These are phyloP conservation scores for Lactarius akahatsu DNA, from an alignment of 768 basidiomycete genomes.

Conservation along the genomic window DNA sequence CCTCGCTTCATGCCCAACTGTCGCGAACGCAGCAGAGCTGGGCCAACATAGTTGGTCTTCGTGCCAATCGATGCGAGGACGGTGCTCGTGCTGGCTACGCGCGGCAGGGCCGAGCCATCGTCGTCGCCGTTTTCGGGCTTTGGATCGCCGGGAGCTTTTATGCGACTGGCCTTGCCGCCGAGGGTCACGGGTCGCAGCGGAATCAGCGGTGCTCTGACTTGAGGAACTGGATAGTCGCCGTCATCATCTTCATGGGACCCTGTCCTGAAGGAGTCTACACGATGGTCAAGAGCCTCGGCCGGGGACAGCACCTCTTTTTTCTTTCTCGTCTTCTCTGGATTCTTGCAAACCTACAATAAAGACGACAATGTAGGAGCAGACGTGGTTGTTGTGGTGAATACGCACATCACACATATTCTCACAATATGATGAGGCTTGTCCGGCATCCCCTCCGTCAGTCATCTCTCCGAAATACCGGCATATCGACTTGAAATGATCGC, in stretches of 20 bases:
- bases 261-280: constrained; percentile 22
- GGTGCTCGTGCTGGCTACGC: constrained; percentile 23
- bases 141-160: background rate
- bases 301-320: constrained; percentile 52
- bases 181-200: background rate
- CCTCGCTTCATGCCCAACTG: constrained; percentile 18
- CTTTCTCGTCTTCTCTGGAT: constrained; percentile 60
- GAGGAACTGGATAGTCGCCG: constrained; percentile 28
- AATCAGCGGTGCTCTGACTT: background rate
- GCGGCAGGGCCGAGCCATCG: constrained; percentile 6
- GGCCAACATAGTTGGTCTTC: constrained; percentile 25
- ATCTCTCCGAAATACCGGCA: constrained; percentile 80
- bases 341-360: constrained; percentile 65
- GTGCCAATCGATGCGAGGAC: constrained; percentile 25
- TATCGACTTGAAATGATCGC: constrained; percentile 48
- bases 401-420: constrained; percentile 80
- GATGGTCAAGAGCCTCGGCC: constrained; percentile 36
- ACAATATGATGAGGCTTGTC: constrained; percentile 53
- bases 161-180: background rate
- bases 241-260: constrained; percentile 35
- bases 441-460: constrained; percentile 50
- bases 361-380: background rate
- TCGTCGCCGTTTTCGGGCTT: background rate
- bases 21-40: constrained; percentile 26
- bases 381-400: constrained; percentile 9